phyloP scores from a whole-genome alignment of 306 rosid genomes.

The Rosa chinensis region DNA sequence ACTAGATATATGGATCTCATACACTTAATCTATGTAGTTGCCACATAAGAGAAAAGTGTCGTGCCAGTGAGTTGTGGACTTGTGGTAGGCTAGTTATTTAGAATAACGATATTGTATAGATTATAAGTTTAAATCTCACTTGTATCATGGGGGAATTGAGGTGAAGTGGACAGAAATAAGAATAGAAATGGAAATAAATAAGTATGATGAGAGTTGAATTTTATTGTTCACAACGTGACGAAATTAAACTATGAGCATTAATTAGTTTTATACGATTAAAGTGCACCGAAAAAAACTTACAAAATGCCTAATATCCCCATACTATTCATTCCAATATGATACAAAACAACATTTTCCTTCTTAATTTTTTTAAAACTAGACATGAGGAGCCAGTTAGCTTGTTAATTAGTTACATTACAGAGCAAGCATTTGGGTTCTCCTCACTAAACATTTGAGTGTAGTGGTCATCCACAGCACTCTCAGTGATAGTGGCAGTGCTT shows the following conservation, averaged over 20 bases:
- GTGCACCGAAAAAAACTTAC: neutral
- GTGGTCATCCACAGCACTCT: slow-evolving; percentile 55
- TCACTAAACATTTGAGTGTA: slow-evolving; percentile 70
- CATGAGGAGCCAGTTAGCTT: neutral
- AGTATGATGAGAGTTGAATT: too few relatives aligned
- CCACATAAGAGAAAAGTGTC: too few relatives aligned
- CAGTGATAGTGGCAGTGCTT: slow-evolving; percentile 48
- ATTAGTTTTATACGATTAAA: neutral
- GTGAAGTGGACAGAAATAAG: too few relatives aligned
- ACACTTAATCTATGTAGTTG: too few relatives aligned
- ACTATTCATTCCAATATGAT: neutral
- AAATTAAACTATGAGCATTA: too few relatives aligned
- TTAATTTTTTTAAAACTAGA: neutral
- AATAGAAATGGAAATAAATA: too few relatives aligned
- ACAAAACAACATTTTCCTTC: neutral
- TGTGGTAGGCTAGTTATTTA: too few relatives aligned
- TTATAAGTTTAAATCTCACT: too few relatives aligned
- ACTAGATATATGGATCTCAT: too few relatives aligned
- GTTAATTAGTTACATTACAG: slow-evolving; percentile 51
- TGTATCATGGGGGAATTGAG: too few relatives aligned
- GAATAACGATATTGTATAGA: too few relatives aligned
- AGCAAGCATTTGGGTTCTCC: slow-evolving; percentile 87
- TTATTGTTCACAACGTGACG: neutral
- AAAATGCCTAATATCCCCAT: neutral
- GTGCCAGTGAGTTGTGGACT: too few relatives aligned